Conservation (phyloP, 768 basidiomycete genomes). For the Glaciozyma antarctica region DNA sequence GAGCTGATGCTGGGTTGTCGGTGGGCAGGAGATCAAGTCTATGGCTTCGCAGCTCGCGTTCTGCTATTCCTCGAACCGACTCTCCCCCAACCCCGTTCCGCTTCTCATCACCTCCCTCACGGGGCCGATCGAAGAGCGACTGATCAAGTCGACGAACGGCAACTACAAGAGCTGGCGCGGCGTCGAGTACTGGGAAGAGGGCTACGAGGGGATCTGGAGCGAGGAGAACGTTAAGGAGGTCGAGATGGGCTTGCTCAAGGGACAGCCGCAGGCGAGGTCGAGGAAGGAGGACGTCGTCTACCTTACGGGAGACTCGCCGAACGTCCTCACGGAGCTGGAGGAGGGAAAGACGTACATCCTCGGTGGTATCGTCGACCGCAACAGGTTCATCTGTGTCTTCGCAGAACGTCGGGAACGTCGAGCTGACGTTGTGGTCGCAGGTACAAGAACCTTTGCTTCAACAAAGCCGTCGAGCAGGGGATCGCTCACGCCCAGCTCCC, state of each 20-base stretch:
- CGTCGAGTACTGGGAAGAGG: slow-evolving; percentile 72
- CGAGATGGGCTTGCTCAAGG: background rate
- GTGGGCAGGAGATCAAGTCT: slow-evolving; percentile 74
- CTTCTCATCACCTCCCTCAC: slow-evolving; percentile 73
- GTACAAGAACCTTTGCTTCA: slow-evolving; percentile 69
- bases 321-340: slow-evolving; percentile 71
- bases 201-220: slow-evolving; percentile 37
- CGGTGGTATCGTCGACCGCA: slow-evolving; percentile 89
- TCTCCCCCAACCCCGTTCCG: slow-evolving; percentile 59
- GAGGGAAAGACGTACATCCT: slow-evolving; percentile 86
- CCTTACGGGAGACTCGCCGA: slow-evolving; percentile 84
- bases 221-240: slow-evolving; percentile 40
- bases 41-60: slow-evolving; percentile 84
- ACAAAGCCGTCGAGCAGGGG: slow-evolving; percentile 65
- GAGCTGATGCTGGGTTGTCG: background rate
- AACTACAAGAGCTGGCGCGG: slow-evolving; percentile 69
- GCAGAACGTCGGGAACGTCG: no score
- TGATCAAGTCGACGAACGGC: slow-evolving; percentile 57
- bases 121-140: slow-evolving; percentile 56
- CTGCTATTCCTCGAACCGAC: slow-evolving; percentile 77
- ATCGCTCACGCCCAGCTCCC: slow-evolving; percentile 83
- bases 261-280: slow-evolving; percentile 5
- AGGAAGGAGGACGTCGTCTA: slow-evolving; percentile 60
- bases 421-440: background rate
- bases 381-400: no score